Base-by-base conservation (phyloP, 2,329 filamentous ascomycete genomes). In the Cladosporium oxysporum region DNA sequence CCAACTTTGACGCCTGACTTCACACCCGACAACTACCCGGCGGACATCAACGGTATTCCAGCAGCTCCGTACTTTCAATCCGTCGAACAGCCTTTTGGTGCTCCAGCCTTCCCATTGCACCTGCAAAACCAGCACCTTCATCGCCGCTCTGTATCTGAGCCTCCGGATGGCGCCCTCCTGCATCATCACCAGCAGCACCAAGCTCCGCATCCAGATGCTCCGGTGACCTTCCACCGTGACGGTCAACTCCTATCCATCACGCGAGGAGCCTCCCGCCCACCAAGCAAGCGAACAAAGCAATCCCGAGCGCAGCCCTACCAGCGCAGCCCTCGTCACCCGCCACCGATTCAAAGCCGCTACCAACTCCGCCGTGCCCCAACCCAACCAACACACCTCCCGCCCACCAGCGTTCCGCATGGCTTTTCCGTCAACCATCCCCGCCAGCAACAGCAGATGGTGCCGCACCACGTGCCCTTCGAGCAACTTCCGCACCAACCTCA, bases 131-230 rank as follows among this genome's bases (percentile, higher is more conserved):
- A 64, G 41, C 49, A 66, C 33, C 58, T 61, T 29, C 70, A 70
- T 49, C 70, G 71, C 23, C 71, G 71, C 29, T 73, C 71, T 4
- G 68, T 73, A 21, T 73, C 71, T 21, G 71, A 73, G 53, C 71
- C 71, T 33, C 70, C 71, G 57, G 69, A 67, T 35, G 61, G 66
- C 7, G 63, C 62, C 14, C 53, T 64, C 37, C 65, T 57, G 35
- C 58, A 66, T 16, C 31, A 62, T 11, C 53, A 33, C 52, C 60
- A 50, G 5, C 41, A 47, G n/a, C 33, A 61, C 28, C 58, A 33
- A 18, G 6, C 31, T 26, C 57, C 53, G 4, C 57, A 66, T 14
- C 49, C 23, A 8, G 11, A 47, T 6, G 26, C 64, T 33, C 57
- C 66, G 7, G 63, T 73, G 52, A 65, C 68, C 55, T 72, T 73